These are phyloP conservation scores for Boletus rufocinnamomeus DNA, from an alignment of 768 basidiomycete genomes.

Conservation along the genomic window DNA sequence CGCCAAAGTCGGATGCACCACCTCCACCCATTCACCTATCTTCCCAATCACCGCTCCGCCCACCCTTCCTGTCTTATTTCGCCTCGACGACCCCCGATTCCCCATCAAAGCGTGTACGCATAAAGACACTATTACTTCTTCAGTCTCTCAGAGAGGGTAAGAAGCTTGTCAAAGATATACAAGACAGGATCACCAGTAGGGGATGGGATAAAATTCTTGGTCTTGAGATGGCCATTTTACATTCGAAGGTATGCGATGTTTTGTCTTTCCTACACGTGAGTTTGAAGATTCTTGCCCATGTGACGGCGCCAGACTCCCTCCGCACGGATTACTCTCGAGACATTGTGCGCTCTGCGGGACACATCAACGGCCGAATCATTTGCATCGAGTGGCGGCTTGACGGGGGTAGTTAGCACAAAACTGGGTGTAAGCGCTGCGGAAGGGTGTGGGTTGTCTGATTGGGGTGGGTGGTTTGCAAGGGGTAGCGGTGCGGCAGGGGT, in stretches of 20 bases:
- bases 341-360: slow-evolving; percentile 71
- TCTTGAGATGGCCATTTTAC: slow-evolving; percentile 76
- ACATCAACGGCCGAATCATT: slow-evolving; percentile 80
- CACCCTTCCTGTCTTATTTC: slow-evolving; percentile 62
- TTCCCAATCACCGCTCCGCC: slow-evolving; percentile 12
- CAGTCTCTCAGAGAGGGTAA: slow-evolving; percentile 41
- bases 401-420: slow-evolving; percentile 60
- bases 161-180: slow-evolving; percentile 21
- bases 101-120: slow-evolving; percentile 65
- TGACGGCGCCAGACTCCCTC: slow-evolving; percentile 9
- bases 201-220: slow-evolving; percentile 53
- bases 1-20: slow-evolving; percentile 8
- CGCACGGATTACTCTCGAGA: slow-evolving; percentile 52
- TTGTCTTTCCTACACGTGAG: not conserved
- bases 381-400: slow-evolving; percentile 74
- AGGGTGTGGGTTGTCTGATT: slow-evolving; percentile 44
- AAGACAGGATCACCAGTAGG: slow-evolving; percentile 17
- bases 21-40: not conserved
- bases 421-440: slow-evolving; percentile 55
- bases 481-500: slow-evolving; percentile 53
- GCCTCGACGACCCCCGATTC: slow-evolving; percentile 83
- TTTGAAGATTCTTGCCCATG: not conserved
- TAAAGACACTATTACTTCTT: slow-evolving; percentile 78
- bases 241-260: slow-evolving; percentile 61
- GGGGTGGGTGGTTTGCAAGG: slow-evolving; percentile 40